Evolutionary conservation across 2,329 filamentous ascomycete genomes (phyloP).

Genomic region (Cladosporium sp.): DNA sequence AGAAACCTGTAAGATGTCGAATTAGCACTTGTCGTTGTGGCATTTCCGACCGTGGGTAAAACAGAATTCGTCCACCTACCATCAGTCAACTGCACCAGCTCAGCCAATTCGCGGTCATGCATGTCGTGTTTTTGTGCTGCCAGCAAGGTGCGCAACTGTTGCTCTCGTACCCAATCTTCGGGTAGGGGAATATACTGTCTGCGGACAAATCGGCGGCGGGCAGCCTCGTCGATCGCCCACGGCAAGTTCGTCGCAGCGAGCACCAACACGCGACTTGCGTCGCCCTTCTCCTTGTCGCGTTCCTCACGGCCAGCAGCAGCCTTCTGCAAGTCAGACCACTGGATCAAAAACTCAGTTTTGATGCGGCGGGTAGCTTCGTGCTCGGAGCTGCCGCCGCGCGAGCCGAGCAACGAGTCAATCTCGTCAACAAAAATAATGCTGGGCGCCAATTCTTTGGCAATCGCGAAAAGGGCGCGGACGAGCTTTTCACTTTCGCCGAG

Average conservation of each 20-base stretch:
- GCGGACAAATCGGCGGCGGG: slow-evolving; percentile 80
- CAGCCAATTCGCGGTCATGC: slow-evolving; percentile 62
- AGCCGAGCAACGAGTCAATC: slow-evolving; percentile 87
- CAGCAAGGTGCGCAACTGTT: slow-evolving; percentile 72
- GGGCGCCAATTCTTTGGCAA: slow-evolving; percentile 84
- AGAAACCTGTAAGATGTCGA: slow-evolving; percentile 64
- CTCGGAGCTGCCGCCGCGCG: slow-evolving; percentile 74
- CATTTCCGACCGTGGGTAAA: background rate
- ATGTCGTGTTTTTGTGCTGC: slow-evolving; percentile 83
- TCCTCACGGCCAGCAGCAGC: slow-evolving; percentile 78
- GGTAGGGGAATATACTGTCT: slow-evolving; percentile 94
- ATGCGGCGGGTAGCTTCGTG: slow-evolving; percentile 90
- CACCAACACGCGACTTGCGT: slow-evolving; percentile 83
- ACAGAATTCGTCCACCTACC: slow-evolving; percentile 44
- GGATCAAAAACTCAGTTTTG: slow-evolving; percentile 96
- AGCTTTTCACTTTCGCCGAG: slow-evolving; percentile 95
- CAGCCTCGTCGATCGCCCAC: slow-evolving; percentile 97
- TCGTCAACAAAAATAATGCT: slow-evolving; percentile 98
- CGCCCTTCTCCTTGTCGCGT: slow-evolving; percentile 64
- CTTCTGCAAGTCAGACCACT: slow-evolving; percentile 90
- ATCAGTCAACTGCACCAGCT: slow-evolving; percentile 73
- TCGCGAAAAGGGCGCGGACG: slow-evolving; percentile 79
- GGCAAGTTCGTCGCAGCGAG: slow-evolving; percentile 92
- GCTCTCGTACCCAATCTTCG: slow-evolving; percentile 71
- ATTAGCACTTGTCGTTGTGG: background rate